Evolutionary conservation across 129 eudicot species (phyloP), one percentile per base, ranked within the genome.

Genomic region (Helianthus tuberosus): DNA sequence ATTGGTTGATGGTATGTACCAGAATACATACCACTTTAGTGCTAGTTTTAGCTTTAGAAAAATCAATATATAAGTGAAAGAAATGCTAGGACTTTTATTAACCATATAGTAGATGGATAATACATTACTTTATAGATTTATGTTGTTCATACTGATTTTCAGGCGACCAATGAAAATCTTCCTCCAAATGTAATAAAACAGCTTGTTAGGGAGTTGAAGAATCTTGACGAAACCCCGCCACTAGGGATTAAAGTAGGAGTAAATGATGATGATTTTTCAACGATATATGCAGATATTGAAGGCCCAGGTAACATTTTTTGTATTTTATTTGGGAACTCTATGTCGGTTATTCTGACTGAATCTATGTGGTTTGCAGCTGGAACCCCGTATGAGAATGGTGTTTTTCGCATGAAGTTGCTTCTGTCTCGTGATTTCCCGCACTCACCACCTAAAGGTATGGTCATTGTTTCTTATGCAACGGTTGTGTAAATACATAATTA

Each of bases 351-450:
- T 76, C 81, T 83, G 64, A 64, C 69, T 59, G 60, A 32, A 64
- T 68, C 4, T 39, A 52, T 75, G 35, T 44, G 9, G 50, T 73
- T 5, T 95, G 86, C 96, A 95, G 99, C 96, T 77, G 96, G 99
- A 54, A 95, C 99, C 65, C 99, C 99, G 39, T 95, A 95, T 39
- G 99, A 95, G 55, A 95, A 85, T 61, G 99, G 99, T 11, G 80
- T 91, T 68, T 94, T 94, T 35, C 94, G 94, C 72, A 94, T 94
- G 96, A 94, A 89, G 80, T 80, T 94, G 87, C 82, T 85, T 39
- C 67, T 94, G 49, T 81, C 90, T 25, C 89, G 86, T 63, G 99
- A 94, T 74, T 94, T 94, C 78, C 99, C 99, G 2, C 90, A 86
- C 23, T 83, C 99, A 17, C 97, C 99, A 46, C 99, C 99, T 14